Conservation (phyloP, 805 yeast genomes). For the Candida chilensis region DNA sequence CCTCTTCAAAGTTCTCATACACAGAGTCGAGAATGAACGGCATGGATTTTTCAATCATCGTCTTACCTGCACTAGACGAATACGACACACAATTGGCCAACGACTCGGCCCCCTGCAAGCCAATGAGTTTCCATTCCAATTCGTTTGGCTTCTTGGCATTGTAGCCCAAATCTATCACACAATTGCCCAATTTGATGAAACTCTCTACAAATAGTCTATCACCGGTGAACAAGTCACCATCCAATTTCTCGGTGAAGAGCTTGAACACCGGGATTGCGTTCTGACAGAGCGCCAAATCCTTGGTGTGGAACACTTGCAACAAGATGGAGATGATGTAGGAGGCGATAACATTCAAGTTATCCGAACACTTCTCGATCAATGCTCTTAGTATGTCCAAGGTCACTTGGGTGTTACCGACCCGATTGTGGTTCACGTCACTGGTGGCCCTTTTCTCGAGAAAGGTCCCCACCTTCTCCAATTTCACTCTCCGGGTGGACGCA, state of each 20-base stretch:
- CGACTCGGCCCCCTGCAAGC: conserved; percentile 27
- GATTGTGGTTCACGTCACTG: conserved; percentile 48
- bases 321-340: conserved; percentile 56
- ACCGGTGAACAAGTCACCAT: conserved; percentile 56
- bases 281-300: conserved; percentile 57
- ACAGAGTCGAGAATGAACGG: conserved; percentile 28
- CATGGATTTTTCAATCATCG: conserved; percentile 21
- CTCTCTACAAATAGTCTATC: conserved; percentile 45
- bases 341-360: conserved; percentile 80
- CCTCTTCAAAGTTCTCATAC: conserved; percentile 9
- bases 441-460: conserved; percentile 56
- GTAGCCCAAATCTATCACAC: conserved; percentile 12
- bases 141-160: conserved; percentile 15
- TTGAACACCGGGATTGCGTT: conserved; percentile 37
- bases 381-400: conserved; percentile 64
- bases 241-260: conserved; percentile 36
- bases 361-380: conserved; percentile 67
- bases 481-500: conserved; percentile 83
- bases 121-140: conserved; percentile 35
- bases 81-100: conserved; percentile 27
- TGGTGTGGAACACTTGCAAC: conserved; percentile 35
- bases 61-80: conserved; percentile 16
- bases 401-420: conserved; percentile 77
- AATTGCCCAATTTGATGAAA: conserved; percentile 24
- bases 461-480: conserved; percentile 76